Evolutionary conservation across 1,284 basidiomycete species (phyloP).

Genomic region (Lignosus rhinocerotis): DNA sequence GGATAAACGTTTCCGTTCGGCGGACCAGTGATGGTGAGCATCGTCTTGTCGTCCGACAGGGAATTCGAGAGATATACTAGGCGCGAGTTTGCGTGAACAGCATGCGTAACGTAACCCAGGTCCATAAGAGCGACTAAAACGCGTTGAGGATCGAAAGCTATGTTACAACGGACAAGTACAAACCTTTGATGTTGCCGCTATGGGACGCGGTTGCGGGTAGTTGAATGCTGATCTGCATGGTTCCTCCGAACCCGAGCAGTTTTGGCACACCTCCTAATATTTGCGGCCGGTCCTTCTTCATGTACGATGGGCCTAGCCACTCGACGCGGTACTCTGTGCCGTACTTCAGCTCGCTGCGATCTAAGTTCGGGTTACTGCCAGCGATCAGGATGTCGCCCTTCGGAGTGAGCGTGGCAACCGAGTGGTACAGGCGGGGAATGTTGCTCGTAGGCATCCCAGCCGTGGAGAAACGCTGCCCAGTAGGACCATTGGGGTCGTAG

Average conservation of each 20-base stretch:
- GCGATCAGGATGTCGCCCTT: conserved; percentile 73
- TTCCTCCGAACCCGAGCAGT: conserved; percentile 48
- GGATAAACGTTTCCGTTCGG: conserved; percentile 69
- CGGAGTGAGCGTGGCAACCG: conserved; percentile 72
- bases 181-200: conserved; percentile 38
- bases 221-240: conserved; percentile 42
- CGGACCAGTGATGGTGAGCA: conserved; percentile 55
- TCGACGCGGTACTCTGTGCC: conserved; percentile 83
- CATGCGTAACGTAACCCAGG: conserved; percentile 76
- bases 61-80: conserved; percentile 60
- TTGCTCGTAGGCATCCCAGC: conserved; percentile 63
- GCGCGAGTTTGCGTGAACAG: conserved; percentile 78
- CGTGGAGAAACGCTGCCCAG: conserved; percentile 63
- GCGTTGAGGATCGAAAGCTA: not conserved
- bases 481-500: conserved; percentile 66
- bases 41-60: conserved; percentile 36
- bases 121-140: conserved; percentile 73
- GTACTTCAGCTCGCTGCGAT: conserved; percentile 67
- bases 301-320: conserved; percentile 74
- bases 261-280: conserved; percentile 40
- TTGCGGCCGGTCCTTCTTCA: conserved; percentile 55
- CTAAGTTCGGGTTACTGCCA: conserved; percentile 83
- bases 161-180: not conserved
- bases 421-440: conserved; percentile 85
- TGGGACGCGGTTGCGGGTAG: conserved; percentile 33